Base-by-base conservation (phyloP, 306 rosid genomes). In the Prunus campanulata region DNA sequence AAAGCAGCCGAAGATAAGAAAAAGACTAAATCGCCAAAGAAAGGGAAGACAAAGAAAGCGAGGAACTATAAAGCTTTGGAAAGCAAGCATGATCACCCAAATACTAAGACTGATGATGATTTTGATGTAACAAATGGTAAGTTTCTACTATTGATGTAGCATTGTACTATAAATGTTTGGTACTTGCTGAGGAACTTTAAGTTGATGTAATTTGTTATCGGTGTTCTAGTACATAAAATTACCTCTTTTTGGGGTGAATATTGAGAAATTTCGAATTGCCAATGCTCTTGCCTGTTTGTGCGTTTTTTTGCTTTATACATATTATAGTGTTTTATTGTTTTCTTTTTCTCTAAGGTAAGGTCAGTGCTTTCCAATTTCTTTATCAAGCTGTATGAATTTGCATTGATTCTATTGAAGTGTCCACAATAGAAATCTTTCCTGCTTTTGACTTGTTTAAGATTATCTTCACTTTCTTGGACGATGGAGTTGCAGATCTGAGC, bases 41-140 rank as follows among this genome's bases (percentile, higher is more conserved):
- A 66, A 18, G 72, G 50, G 52, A 86, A 86, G 32, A 74, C 69
- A 27, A 89, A 83, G 80, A 87, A 69, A n/a, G 75, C 3, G 35
- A 79, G 81, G 66, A 74, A 70, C 15, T 66, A 13, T 63, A 68
- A 3, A 15, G 55, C 46, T 69, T 42, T 77, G 68, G 80, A 42
- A 70, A 71, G 52, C 57, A 42, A 71, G 68, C 11, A 30, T 68
- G 78, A 32, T 61, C 74, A 49, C 9, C 27, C 29, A 24, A 47
- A n/a, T 10, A 52, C 44, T 0, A 70, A 81, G 64, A 71, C 35
- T 25, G 80, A 67, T 44, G 83, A 75, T 68, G 82, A 70, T 79
- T 73, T 72, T 48, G 55, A 56, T 13, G 84, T 83, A 63, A 30
- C 75, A 67, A 66, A 27, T 52, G 91, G 96, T 91, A 39, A 14